phyloP scores from a whole-genome alignment of 2,329 filamentous ascomycete genomes.

The Pezicula rhizophila region DNA sequence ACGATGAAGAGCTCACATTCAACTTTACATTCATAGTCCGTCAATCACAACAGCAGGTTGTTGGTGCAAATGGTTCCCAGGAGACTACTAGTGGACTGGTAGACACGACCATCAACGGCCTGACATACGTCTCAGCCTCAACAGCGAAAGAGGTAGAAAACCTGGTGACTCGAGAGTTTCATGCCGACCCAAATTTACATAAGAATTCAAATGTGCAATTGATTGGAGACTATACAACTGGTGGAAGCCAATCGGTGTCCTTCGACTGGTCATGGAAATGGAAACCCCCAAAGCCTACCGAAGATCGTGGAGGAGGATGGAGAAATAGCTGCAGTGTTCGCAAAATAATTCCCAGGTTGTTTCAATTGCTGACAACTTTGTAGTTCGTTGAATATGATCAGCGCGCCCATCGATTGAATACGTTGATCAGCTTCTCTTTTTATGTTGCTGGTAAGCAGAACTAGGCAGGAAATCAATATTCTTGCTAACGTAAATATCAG shows the following conservation, averaged over 20 bases:
- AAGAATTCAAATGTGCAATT: constrained; percentile 95
- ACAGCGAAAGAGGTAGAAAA: constrained; percentile 86
- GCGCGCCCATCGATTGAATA: constrained; percentile 80
- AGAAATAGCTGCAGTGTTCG: constrained; percentile 83
- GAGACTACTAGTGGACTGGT: constrained; percentile 41
- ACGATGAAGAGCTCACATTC: constrained; percentile 89
- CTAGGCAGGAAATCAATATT: constrained; percentile 21
- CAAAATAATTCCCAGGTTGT: neutral
- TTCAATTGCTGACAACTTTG: constrained; percentile 13
- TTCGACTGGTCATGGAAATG: constrained; percentile 98
- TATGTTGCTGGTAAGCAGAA: constrained; percentile 72
- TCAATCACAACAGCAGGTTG: constrained; percentile 36
- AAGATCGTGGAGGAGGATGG: constrained; percentile 89
- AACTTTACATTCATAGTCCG: constrained; percentile 84
- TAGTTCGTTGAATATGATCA: constrained; percentile 97
- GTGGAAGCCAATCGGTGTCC: constrained; percentile 73
- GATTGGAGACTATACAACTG: constrained; percentile 85
- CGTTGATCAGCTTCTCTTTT: constrained; percentile 87
- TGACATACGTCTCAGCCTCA: constrained; percentile 89
- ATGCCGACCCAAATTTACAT: constrained; percentile 93
- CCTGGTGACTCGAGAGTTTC: constrained; percentile 88
- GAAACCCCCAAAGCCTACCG: constrained; percentile 75
- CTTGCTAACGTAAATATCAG: constrained; percentile 15
- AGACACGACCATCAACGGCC: constrained; percentile 77
- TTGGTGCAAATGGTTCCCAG: constrained; percentile 40